phyloP scores from a whole-genome alignment of 768 basidiomycete species.

The Leucosporidium yakuticum region DNA sequence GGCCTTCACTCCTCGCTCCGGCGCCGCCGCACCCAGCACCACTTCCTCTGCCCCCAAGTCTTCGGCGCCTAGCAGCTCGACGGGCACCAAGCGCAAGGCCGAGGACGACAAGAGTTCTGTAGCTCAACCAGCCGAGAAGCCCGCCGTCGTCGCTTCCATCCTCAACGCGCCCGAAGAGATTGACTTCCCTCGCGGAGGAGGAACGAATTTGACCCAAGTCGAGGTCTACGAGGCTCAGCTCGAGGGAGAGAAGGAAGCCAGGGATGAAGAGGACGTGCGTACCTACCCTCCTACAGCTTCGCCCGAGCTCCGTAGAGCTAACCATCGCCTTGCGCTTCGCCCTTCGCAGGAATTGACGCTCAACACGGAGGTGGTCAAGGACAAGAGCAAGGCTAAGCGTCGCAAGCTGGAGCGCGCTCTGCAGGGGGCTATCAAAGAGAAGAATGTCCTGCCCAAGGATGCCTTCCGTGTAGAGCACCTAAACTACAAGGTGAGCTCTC shows the following conservation, averaged over 20 bases:
- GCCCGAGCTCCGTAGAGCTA: neutral
- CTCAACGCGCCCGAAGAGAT: conserved; percentile 34
- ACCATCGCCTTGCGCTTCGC: neutral
- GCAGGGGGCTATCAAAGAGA: conserved; percentile 35
- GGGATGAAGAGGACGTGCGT: conserved; percentile 55
- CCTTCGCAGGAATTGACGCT: conserved; percentile 1
- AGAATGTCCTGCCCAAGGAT: conserved; percentile 42
- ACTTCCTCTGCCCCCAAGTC: neutral
- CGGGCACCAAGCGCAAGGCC: neutral
- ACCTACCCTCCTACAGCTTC: neutral
- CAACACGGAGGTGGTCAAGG: conserved; percentile 33
- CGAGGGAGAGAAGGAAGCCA: conserved; percentile 77
- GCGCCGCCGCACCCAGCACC: neutral
- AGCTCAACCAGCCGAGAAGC: conserved; percentile 13
- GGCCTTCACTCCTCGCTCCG: neutral
- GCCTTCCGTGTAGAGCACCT: conserved; percentile 75
- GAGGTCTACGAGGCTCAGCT: conserved; percentile 80
- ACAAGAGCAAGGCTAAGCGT: conserved; percentile 47
- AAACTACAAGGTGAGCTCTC: conserved; percentile 71
- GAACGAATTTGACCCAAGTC: conserved; percentile 75
- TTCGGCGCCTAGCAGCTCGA: neutral
- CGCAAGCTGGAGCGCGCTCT: conserved; percentile 40
- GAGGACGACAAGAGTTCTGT: conserved; percentile 10
- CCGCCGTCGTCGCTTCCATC: conserved; percentile 8
- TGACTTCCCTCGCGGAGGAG: conserved; percentile 85